phyloP scores from a whole-genome alignment of 768 basidiomycete species.

The Boletus rufocinnamomeus region DNA sequence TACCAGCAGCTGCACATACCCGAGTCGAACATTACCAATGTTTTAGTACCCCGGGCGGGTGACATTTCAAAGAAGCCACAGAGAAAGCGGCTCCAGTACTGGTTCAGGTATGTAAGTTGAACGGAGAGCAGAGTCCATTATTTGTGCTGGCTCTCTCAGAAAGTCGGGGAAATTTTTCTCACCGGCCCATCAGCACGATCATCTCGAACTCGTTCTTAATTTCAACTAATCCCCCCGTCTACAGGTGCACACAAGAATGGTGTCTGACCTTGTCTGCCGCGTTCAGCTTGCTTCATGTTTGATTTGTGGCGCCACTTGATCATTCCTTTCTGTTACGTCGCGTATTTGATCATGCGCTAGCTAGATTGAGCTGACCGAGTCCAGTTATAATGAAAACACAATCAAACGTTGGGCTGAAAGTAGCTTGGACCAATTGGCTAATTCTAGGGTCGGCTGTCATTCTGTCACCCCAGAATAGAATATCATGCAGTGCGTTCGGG shows the following conservation, averaged over 20 bases:
- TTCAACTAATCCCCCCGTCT: background rate
- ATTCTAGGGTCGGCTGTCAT: conserved; percentile 19
- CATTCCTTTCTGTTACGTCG: background rate
- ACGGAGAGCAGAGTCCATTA: background rate
- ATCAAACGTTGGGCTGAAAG: background rate
- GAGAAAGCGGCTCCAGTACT: background rate
- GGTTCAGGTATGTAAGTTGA: background rate
- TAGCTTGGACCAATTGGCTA: background rate
- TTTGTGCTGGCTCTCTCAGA: background rate
- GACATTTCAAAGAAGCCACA: background rate
- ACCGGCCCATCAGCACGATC: background rate
- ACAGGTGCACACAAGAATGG: background rate
- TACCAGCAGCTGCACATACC: background rate
- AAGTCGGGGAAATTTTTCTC: background rate
- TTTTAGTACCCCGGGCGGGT: background rate
- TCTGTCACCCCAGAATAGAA: conserved; percentile 26
- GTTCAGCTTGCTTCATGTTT: background rate
- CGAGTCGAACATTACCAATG: background rate
- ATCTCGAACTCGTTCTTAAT: conserved; percentile 2
- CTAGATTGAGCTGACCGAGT: background rate
- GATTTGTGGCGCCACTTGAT: background rate
- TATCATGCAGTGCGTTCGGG: conserved; percentile 18
- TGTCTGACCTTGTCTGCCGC: background rate
- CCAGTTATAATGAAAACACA: background rate
- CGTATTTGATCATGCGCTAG: background rate